Evolutionary conservation across 352 stramenopile species (phyloP).

Genomic region (Plasmopara viticola): DNA sequence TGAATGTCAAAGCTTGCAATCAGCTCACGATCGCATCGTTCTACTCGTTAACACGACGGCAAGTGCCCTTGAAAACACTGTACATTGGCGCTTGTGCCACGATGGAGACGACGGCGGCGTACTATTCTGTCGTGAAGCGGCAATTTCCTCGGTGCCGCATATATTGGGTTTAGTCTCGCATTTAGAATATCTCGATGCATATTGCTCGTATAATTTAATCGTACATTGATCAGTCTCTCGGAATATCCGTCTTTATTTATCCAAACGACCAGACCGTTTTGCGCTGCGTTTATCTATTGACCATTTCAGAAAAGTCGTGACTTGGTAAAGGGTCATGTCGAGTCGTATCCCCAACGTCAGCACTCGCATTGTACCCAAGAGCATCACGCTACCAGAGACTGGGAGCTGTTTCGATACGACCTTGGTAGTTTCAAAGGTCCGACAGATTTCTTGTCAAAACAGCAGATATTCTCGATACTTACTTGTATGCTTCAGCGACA

Average conservation of each 20-base stretch:
- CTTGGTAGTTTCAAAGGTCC: slow-evolving; percentile 43
- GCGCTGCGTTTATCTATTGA: not conserved
- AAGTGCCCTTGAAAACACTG: slow-evolving; percentile 36
- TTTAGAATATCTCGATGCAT: slow-evolving; percentile 7
- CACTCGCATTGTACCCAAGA: slow-evolving; percentile 77
- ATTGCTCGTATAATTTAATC: slow-evolving; percentile 4
- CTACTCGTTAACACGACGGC: slow-evolving; percentile 32
- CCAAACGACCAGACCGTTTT: slow-evolving; percentile 12
- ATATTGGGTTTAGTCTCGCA: slow-evolving; percentile 39
- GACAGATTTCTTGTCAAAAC: not conserved
- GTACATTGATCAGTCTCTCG: not conserved
- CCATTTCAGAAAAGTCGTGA: slow-evolving; percentile 35
- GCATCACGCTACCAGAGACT: slow-evolving; percentile 77
- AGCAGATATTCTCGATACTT: no score
- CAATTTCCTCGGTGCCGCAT: slow-evolving; percentile 60
- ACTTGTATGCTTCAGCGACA: slow-evolving; percentile 36
- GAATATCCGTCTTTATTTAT: slow-evolving; percentile 23
- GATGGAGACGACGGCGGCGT: slow-evolving; percentile 51
- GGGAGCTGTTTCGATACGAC: slow-evolving; percentile 95
- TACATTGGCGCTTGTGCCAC: slow-evolving; percentile 67
- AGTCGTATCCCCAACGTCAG: slow-evolving; percentile 76
- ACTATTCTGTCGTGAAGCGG: slow-evolving; percentile 57
- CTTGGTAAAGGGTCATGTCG: slow-evolving; percentile 25
- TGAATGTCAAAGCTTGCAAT: slow-evolving; percentile 87
- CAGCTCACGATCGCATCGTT: slow-evolving; percentile 67